Base-by-base conservation (phyloP, 1,284 basidiomycete genomes). In the Prillingera fragicola region DNA sequence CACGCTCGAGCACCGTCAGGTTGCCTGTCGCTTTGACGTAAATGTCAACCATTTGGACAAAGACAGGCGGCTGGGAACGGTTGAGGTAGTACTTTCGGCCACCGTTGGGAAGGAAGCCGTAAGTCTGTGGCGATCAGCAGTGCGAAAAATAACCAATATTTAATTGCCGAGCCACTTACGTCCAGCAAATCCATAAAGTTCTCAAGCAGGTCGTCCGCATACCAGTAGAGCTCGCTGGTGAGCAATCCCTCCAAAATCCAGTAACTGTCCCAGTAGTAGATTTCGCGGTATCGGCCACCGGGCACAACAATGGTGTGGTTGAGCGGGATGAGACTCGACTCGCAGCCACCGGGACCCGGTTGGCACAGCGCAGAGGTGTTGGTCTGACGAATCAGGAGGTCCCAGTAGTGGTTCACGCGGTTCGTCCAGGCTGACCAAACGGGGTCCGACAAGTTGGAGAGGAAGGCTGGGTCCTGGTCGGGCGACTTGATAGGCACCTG, bases 161-260 rank as follows among this genome's bases (percentile, higher is more conserved):
- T 17, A 17, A 19, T 15, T 28, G 18, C 27, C 10, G 27, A 28
- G 19, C 52, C 81, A 77, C 61, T 46, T 29, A 68, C 69, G 27
- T 85, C 80, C 39, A 95, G 73, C 62, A 91, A 81, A 60, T 95
- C 89, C 87, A 94, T 90, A 61, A 95, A 91, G 73, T 94, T 92
- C 56, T 85, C 80, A 23, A 92, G 73, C 0, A 88, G 84, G 12
- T 75, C 80, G 56, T 85, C 86, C 43, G 79, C 85, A 38, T 87
- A 77, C 48, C 76, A 74, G 57, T 80, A 82, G 17, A 94, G 76
- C 62, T 85, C 79, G 2, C 85, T 88, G 60, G 84, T 74, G 33
- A 95, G 73, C 25, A 94, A 74, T 25, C 90, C 90, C 51, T 87
- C 80, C 5, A 87, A 69, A 55, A 92, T 90, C 87, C 87, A 90